Base-by-base conservation (phyloP, 306 rosid species). In the Gastrolobium bilobum region DNA sequence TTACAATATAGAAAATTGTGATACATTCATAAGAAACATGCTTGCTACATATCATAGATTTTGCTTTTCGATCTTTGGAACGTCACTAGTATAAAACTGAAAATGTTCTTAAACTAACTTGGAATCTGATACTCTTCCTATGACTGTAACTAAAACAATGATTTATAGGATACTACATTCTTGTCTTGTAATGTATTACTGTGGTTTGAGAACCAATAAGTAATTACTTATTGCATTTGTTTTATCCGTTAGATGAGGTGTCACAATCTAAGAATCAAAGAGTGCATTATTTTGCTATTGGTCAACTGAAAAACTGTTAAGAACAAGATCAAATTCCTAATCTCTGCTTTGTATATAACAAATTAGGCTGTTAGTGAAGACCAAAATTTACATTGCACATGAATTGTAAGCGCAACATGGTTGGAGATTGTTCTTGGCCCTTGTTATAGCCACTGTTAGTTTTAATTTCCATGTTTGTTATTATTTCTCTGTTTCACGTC, bases 271-370 rank as follows among this genome's bases (percentile, higher is more conserved):
- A 34, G 50, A 68, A 39, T 31, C 33, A 8, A 29, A 33, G 26
- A 50, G 60, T 7, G 66, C 33, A 62, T 80, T 63, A 10, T 50
- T 37, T 63, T 53, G 54, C 51, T 31, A 14, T 11, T 58, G 75
- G 29, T 60, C 50, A 59, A 58, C 43, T 31, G 57, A 58, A 37
- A 46, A 10, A 4, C 9, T 44, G 61, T 43, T 56, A 43, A 57
- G 30, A 81, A 75, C 71, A 40, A 7, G 59, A 51, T 29, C 40
- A 44, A 52, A 63, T 71, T 10, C 84, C 54, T 44, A 58, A 37
- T 33, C 7, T 10, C 42, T 46, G 52, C 10, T 57, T 42, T 53
- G 29, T 52, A 58, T 20, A 10, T 20, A 35, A 26, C 29, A 20
- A 68, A n/a, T 20, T 37, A 43, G 15, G 47, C 31, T 73, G 46